A percentile compares a stretch with the other conserved stretches of the same genome.
These are phyloP conservation scores for Triticum timopheevii DNA, from an alignment of 176 grass and related monocot genomes.

Conservation along the genomic window DNA sequence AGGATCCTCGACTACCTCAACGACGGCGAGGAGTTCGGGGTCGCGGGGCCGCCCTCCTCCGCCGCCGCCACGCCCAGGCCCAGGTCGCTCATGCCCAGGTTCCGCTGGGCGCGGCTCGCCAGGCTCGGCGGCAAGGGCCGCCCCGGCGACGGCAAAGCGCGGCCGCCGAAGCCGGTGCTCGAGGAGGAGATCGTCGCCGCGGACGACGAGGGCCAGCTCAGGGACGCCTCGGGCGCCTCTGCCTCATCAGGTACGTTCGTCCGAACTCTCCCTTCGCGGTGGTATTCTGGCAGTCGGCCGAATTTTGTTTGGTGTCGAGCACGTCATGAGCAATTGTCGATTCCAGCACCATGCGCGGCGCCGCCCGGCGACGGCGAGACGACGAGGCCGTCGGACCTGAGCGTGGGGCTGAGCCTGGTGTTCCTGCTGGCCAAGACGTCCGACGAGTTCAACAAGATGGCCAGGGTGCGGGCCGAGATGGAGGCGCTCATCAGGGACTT, in stretches of 20 bases:
- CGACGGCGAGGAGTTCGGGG: conserved; percentile 52
- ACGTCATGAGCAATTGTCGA: no score
- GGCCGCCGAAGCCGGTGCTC: neutral
- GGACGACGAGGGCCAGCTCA: neutral
- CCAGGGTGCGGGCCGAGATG: conserved; percentile 52
- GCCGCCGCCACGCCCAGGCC: neutral
- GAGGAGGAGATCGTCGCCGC: neutral
- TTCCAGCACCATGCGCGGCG: neutral
- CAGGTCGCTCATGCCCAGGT: conserved; percentile 24
- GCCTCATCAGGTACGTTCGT: neutral
- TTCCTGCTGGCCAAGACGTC: conserved; percentile 61
- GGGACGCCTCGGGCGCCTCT: neutral
- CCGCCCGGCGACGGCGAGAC: neutral
- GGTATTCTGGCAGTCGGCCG: neutral
- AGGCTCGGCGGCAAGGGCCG: neutral
- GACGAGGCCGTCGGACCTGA: conserved; percentile 15
- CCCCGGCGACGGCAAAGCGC: neutral
- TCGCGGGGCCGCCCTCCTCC: neutral
- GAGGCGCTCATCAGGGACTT: conserved; percentile 50
- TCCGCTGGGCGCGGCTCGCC: conserved; percentile 38
- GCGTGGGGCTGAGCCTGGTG: conserved; percentile 44
- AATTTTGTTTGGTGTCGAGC: neutral
- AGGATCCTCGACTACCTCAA: conserved; percentile 65
- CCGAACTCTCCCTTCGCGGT: neutral
- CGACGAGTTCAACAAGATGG: conserved; percentile 66